phyloP scores from a whole-genome alignment of 148 eudicot species.

The Rhododendron molle region DNA sequence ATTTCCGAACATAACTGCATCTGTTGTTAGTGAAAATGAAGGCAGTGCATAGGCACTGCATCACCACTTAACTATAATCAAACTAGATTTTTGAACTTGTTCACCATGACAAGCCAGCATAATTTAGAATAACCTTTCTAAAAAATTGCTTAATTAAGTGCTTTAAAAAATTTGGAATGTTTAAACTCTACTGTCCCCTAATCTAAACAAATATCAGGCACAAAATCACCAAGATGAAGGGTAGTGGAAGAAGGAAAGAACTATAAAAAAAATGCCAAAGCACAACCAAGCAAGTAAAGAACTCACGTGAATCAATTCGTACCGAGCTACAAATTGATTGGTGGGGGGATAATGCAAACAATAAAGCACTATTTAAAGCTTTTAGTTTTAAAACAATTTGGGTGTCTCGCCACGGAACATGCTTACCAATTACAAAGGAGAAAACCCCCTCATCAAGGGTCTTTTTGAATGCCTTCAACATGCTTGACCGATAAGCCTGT shows the following conservation, averaged over 20 bases:
- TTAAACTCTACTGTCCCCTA: slow-evolving; percentile 1
- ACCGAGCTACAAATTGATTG: neutral
- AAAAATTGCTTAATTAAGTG: neutral
- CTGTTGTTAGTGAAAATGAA: slow-evolving; percentile 78
- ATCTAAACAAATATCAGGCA: slow-evolving; percentile 11
- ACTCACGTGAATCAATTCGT: neutral
- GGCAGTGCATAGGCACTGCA: slow-evolving; percentile 80
- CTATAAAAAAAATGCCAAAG: neutral
- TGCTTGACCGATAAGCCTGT: slow-evolving; percentile 96
- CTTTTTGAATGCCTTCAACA: slow-evolving; percentile 98
- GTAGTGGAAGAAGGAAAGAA: neutral
- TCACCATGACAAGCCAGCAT: slow-evolving; percentile 14
- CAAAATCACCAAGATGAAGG: neutral
- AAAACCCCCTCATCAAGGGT: slow-evolving; percentile 94
- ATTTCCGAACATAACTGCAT: slow-evolving; percentile 96
- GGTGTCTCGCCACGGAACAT: slow-evolving; percentile 17
- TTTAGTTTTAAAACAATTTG: slow-evolving; percentile 2
- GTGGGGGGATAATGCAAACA: neutral
- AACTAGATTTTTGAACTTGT: slow-evolving; percentile 35
- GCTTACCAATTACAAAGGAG: slow-evolving; percentile 92
- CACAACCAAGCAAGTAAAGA: slow-evolving; percentile 12
- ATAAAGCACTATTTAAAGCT: slow-evolving; percentile 4
- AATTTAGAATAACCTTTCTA: slow-evolving; percentile 6
- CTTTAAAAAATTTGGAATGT: neutral
- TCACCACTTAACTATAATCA: slow-evolving; percentile 63